A percentile compares a stretch with the other conserved stretches of the same genome.
These are phyloP conservation scores for Breynia disticha DNA, from an alignment of 441 rosid genomes.

Conservation along the genomic window DNA sequence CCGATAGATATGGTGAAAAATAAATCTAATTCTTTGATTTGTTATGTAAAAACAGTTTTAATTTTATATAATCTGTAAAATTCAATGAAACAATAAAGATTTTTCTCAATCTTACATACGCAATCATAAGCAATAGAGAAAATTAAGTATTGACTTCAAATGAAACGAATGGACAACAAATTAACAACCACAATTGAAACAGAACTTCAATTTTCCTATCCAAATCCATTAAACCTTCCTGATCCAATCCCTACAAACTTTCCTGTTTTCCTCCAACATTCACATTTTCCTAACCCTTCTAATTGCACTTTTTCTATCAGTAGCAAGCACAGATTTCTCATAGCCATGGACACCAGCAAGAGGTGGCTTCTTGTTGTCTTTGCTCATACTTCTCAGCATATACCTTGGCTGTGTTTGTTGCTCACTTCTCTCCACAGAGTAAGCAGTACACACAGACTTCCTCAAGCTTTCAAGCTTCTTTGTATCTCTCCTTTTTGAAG, in stretches of 20 bases:
- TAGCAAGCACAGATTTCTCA: conserved; percentile 22
- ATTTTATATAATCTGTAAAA: too few relatives aligned
- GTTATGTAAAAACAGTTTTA: too few relatives aligned
- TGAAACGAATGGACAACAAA: too few relatives aligned
- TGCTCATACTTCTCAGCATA: conserved; percentile 60
- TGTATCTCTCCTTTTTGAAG: conserved; percentile 41
- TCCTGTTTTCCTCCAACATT: conserved; percentile 2
- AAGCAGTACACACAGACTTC: conserved; percentile 45
- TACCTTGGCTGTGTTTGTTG: conserved; percentile 46
- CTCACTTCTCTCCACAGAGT: conserved; percentile 28
- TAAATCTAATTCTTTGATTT: too few relatives aligned
- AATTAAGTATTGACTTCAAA: too few relatives aligned
- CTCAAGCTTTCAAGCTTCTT: conserved; percentile 41
- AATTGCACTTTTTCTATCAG: conserved; percentile 25
- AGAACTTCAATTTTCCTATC: too few relatives aligned
- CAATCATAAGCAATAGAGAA: too few relatives aligned
- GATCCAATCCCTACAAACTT: neutral
- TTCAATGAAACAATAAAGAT: too few relatives aligned
- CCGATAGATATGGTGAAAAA: too few relatives aligned
- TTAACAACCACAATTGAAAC: too few relatives aligned
- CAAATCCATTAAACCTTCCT: neutral
- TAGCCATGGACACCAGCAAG: conserved; percentile 30
- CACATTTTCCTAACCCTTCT: conserved; percentile 33
- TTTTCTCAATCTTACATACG: too few relatives aligned
- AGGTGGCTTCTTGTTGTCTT: conserved; percentile 65